Evolutionary conservation across 768 basidiomycete species (phyloP).

Genomic region (Exidia glandulosa): DNA sequence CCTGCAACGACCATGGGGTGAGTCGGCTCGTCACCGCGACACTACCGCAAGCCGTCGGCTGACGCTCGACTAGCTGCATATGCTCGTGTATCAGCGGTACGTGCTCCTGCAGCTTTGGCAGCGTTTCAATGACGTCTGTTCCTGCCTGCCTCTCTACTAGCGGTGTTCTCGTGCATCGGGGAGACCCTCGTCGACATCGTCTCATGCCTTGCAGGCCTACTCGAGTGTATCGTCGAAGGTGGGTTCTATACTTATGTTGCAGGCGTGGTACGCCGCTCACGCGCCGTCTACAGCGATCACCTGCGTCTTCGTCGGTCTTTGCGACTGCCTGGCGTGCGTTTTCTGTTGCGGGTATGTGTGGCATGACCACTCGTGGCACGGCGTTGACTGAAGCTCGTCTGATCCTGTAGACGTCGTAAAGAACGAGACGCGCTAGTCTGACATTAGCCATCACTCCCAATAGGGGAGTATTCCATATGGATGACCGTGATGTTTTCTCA

Average conservation of each 20-base stretch:
- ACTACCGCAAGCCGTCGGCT: slow-evolving; percentile 7
- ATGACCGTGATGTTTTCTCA: too few species aligned
- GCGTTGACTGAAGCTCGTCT: too few species aligned
- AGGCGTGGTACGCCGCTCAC: not conserved
- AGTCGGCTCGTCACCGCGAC: slow-evolving; percentile 2
- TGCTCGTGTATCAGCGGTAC: slow-evolving; percentile 9
- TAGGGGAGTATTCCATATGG: too few species aligned
- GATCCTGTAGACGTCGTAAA: too few species aligned
- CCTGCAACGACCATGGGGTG: slow-evolving; percentile 13
- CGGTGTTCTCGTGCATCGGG: slow-evolving; percentile 34
- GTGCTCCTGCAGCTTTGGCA: not conserved
- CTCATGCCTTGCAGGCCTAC: slow-evolving; percentile 27
- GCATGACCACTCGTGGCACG: not conserved
- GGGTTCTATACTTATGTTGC: slow-evolving; percentile 6
- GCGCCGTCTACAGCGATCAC: slow-evolving; percentile 24
- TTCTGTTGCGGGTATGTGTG: slow-evolving; percentile 31
- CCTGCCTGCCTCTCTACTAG: slow-evolving; percentile 6
- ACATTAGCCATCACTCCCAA: too few species aligned
- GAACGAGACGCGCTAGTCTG: too few species aligned
- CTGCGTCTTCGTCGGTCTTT: slow-evolving; percentile 27
- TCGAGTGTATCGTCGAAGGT: slow-evolving; percentile 40
- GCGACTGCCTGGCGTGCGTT: slow-evolving; percentile 33
- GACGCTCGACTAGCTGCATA: slow-evolving; percentile 4
- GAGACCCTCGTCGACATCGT: slow-evolving; percentile 30
- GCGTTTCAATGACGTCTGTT: slow-evolving; percentile 3